Evolutionary conservation across 1,139 yeast genomes (phyloP), one percentile per base, ranked within the genome.

Genomic region (Sugiyamaella sp.): DNA sequence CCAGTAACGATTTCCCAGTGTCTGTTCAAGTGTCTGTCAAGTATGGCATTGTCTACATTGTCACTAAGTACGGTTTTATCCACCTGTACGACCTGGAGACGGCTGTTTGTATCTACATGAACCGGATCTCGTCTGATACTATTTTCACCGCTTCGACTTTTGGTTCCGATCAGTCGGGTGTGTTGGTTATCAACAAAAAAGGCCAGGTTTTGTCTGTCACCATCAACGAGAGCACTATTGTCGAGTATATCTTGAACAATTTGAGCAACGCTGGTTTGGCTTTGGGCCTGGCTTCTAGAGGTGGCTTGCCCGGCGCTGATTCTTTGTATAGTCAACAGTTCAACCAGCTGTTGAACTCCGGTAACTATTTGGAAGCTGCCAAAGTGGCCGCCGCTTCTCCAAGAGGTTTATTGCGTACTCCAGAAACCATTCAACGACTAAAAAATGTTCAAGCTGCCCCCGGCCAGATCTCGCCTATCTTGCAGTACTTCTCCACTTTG

Each of bases 291-390:
- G 95, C 98, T 19, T 83, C 96, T 8, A 87, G 98, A 73, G 97
- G 97, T 67, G 96, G 97, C 1, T 81, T 95, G 70, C 95, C 96
- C 47, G 99, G 99, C 60, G 99, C 98, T 45, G 99, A 93, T 70
- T 85, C 85, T 66, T 79, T 95, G 60, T 91, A 95, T 73, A 77
- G 81, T 56, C 96, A 91, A 73, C 98, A 91, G 73, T 95, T 95
- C 74, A 95, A 90, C 69, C 85, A 82, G 67, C 80, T 86, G 65
- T 79, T 95, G 66, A 81, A 84, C 64, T 83, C 85, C 65, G 97
- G 97, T 61, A 95, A 90, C 69, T 93, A 90, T 68, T 78, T 85
- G 56, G 86, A 85, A 66, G 99, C 99, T 51, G 99, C 98, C 46
- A 90, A 89, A 74, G 89, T 93, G 56, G 99, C 99, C 46, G 99